Percentiles rank a stretch among this genome's conserved stretches.
phyloP scores from a whole-genome alignment of 192 early-diverging fungal genomes.

The Gryganskiella cystojenkinii region DNA sequence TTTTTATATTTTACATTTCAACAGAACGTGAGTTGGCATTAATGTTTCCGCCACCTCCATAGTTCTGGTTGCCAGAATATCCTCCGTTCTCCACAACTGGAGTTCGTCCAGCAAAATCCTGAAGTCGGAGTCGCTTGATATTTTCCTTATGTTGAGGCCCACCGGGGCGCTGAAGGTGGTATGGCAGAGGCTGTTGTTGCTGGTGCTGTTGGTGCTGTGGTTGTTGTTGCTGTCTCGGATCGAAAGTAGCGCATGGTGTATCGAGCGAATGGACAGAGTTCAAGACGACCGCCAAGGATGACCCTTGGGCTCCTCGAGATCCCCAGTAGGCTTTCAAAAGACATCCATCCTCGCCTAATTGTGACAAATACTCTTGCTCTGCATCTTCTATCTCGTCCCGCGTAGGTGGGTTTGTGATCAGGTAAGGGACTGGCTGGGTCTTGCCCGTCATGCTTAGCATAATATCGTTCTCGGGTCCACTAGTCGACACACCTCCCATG shows the following conservation, averaged over 20 bases:
- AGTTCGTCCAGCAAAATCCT: slow-evolving; percentile 48
- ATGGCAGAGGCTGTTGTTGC: neutral
- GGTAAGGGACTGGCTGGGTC: slow-evolving; percentile 39
- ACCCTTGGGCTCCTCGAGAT: slow-evolving; percentile 33
- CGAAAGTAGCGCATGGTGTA: slow-evolving; percentile 1
- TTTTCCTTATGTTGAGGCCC: no score
- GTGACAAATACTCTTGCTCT: slow-evolving; percentile 31
- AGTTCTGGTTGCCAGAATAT: neutral
- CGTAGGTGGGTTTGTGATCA: slow-evolving; percentile 32
- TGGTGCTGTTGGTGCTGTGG: neutral
- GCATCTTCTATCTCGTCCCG: slow-evolving; percentile 34
- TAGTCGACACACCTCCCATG: neutral
- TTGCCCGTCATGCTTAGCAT: slow-evolving; percentile 43
- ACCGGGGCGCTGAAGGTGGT: neutral
- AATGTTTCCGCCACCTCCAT: neutral
- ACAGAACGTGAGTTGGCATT: neutral
- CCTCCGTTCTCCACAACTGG: slow-evolving; percentile 37
- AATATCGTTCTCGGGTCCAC: slow-evolving; percentile 6
- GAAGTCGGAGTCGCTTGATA: slow-evolving; percentile 28
- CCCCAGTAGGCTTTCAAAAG: slow-evolving; percentile 48
- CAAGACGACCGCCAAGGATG: slow-evolving; percentile 27
- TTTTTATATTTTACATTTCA: no score
- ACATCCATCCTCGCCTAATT: slow-evolving; percentile 46
- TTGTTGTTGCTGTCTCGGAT: neutral
- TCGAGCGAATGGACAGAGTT: slow-evolving; percentile 34